Evolutionary conservation across 768 basidiomycete genomes (phyloP).

Genomic region (Thelephora ganbajun): DNA sequence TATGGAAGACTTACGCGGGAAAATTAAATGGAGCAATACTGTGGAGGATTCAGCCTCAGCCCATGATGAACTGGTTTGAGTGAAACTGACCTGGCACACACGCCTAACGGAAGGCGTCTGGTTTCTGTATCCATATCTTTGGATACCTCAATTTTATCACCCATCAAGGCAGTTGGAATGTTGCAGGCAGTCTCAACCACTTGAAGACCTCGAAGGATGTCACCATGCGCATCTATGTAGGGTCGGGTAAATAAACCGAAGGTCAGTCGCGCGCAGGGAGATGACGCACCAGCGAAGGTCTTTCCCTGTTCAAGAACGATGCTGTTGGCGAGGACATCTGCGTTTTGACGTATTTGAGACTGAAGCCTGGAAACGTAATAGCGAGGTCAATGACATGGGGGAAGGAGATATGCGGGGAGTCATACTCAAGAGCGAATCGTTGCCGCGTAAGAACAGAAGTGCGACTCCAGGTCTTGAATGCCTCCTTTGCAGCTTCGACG

Average conservation of each 20-base stretch:
- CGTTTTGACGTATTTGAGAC: slow-evolving; percentile 70
- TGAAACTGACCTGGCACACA: slow-evolving; percentile 46
- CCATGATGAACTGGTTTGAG: neutral
- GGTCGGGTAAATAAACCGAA: neutral
- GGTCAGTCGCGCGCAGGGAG: slow-evolving; percentile 5
- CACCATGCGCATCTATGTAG: slow-evolving; percentile 77
- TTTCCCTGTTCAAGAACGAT: slow-evolving; percentile 96
- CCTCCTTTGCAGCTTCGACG: slow-evolving; percentile 68
- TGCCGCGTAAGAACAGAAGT: slow-evolving; percentile 81
- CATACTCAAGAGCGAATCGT: slow-evolving; percentile 78
- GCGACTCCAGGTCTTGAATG: slow-evolving; percentile 81
- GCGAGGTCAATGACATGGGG: neutral
- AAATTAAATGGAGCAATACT: slow-evolving; percentile 85
- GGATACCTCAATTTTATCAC: slow-evolving; percentile 87
- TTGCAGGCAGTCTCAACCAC: slow-evolving; percentile 72
- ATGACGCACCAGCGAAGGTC: slow-evolving; percentile 59
- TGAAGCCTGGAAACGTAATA: slow-evolving; percentile 47
- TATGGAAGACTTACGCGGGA: slow-evolving; percentile 46
- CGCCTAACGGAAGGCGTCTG: slow-evolving; percentile 73
- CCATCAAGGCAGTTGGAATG: slow-evolving; percentile 75
- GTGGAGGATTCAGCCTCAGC: slow-evolving; percentile 1
- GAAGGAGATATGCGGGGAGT: neutral
- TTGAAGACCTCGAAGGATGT: slow-evolving; percentile 85
- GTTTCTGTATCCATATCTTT: slow-evolving; percentile 95
- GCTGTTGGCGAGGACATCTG: slow-evolving; percentile 73